Evolutionary conservation across 1,139 yeast genomes (phyloP).

Genomic region (Yamadazyma dendronema): DNA sequence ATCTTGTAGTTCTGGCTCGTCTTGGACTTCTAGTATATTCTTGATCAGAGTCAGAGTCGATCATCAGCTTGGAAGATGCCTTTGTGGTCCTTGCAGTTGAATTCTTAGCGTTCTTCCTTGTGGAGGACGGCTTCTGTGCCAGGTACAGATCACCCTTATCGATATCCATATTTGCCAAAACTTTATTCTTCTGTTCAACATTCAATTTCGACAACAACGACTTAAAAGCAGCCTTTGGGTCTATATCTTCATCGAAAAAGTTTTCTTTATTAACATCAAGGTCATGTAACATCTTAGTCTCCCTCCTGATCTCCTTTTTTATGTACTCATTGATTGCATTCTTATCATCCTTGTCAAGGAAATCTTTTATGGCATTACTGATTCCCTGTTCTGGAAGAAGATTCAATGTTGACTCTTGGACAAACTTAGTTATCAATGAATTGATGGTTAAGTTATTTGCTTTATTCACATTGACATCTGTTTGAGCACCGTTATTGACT

Average conservation of each 20-base stretch:
- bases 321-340: constrained; percentile 67
- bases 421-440: constrained; percentile 50
- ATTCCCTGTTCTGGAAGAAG: constrained; percentile 77
- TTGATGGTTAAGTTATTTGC: constrained; percentile 43
- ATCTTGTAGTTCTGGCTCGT: neutral
- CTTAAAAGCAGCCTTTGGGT: constrained; percentile 29
- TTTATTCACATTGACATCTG: constrained; percentile 2
- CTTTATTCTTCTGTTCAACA: constrained; percentile 5
- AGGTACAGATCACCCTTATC: neutral
- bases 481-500: neutral
- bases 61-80: neutral
- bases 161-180: neutral
- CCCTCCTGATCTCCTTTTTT: constrained; percentile 61
- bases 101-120: no score
- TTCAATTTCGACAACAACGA: constrained; percentile 23
- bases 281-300: constrained; percentile 54
- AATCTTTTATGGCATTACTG: constrained; percentile 67
- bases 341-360: constrained; percentile 82
- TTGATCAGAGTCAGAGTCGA: neutral
- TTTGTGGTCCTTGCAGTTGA: neutral
- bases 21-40: neutral
- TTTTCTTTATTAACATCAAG: constrained; percentile 37
- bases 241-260: constrained; percentile 30
- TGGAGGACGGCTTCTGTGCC: no score
- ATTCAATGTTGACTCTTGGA: constrained; percentile 61